Evolutionary conservation across 805 yeast species (phyloP).

Genomic region (Candida tibetensis): DNA sequence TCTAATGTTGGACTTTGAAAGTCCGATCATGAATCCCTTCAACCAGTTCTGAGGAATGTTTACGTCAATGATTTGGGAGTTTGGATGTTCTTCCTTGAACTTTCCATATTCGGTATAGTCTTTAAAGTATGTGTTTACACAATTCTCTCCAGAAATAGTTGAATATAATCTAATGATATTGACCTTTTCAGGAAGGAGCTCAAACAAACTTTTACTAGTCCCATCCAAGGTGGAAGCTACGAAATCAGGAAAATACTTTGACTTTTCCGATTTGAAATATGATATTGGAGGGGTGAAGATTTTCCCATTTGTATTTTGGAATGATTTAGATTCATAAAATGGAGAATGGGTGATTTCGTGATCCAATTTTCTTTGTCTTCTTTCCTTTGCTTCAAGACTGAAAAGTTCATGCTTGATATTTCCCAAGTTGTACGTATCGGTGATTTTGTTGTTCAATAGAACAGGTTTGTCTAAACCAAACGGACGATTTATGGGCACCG

Average conservation of each 20-base stretch:
- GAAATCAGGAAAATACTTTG: conserved; percentile 82
- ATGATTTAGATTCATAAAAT: conserved; percentile 42
- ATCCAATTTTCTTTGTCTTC: conserved; percentile 37
- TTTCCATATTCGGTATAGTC: conserved; percentile 40
- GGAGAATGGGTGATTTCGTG: conserved; percentile 44
- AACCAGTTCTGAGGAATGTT: conserved; percentile 71
- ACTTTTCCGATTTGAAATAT: conserved; percentile 66
- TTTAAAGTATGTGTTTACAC: conserved; percentile 60
- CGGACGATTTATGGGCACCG: conserved; percentile 33
- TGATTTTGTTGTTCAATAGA: conserved; percentile 22
- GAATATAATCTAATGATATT: conserved; percentile 66
- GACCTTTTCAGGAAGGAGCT: conserved; percentile 45
- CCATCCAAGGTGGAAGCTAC: conserved; percentile 51
- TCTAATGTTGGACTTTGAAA: conserved; percentile 43
- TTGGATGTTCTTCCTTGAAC: conserved; percentile 44
- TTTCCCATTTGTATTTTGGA: conserved; percentile 77
- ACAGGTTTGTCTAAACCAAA: conserved; percentile 36
- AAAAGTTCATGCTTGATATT: conserved; percentile 25
- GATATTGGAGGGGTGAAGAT: conserved; percentile 80
- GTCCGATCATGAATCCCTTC: conserved; percentile 57
- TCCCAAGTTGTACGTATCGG: conserved; percentile 14
- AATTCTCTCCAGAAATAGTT: conserved; percentile 66
- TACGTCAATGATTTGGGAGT: conserved; percentile 71
- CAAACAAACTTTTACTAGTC: conserved; percentile 34
- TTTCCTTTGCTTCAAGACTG: conserved; percentile 34